phyloP scores from a whole-genome alignment of 768 basidiomycete species.

The Infundibulicybe gibba region DNA sequence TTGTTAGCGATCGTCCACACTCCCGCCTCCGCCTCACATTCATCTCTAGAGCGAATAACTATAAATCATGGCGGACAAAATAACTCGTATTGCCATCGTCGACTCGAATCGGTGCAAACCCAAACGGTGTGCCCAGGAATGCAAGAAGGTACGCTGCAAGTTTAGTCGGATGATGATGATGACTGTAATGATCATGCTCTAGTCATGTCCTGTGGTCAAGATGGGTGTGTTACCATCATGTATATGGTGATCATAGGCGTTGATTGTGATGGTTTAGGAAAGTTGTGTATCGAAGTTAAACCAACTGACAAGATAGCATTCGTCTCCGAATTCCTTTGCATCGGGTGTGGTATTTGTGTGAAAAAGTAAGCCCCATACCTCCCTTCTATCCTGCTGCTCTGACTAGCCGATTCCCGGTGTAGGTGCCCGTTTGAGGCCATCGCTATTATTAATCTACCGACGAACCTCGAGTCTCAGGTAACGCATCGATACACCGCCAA shows the following conservation, averaged over 20 bases:
- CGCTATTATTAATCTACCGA: constrained; percentile 97
- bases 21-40: too few species aligned
- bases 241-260: background rate
- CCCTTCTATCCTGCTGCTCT: background rate
- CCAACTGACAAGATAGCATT: constrained; percentile 95
- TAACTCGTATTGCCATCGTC: constrained; percentile 96
- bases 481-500: constrained; percentile 99
- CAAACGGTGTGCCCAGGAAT: constrained; percentile 95
- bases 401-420: background rate
- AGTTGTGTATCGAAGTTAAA: constrained; percentile 98
- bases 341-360: constrained; percentile 99
- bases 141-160: constrained; percentile 72
- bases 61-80: constrained; percentile 79
- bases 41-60: too few species aligned
- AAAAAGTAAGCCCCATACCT: constrained; percentile 75
- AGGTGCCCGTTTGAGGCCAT: constrained; percentile 99
- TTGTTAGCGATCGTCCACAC: too few species aligned
- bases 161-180: background rate
- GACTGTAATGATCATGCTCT: constrained; percentile 1
- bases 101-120: constrained; percentile 93
- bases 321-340: constrained; percentile 98
- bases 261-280: constrained; percentile 48
- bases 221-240: constrained; percentile 62
- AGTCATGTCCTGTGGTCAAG: constrained; percentile 89
- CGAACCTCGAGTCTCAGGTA: constrained; percentile 92